Evolutionary conservation across 2,329 filamentous ascomycete species (phyloP).

Genomic region (Penicillium nordicum): DNA sequence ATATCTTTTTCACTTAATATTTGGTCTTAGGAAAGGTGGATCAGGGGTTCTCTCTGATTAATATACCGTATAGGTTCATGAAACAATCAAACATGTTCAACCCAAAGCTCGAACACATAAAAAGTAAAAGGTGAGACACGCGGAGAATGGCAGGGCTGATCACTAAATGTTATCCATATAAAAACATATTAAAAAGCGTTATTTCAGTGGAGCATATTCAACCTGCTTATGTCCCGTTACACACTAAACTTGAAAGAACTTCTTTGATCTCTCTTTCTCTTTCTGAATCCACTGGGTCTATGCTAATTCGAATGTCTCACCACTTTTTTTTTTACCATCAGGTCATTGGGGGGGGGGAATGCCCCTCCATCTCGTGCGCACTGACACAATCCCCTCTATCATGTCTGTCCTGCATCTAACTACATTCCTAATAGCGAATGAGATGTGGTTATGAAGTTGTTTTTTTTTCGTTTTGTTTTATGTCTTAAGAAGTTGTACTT

Average conservation of each 20-base stretch:
- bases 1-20: not conserved
- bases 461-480: not conserved
- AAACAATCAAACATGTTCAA: not conserved
- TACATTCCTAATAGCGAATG: not conserved
- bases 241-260: not conserved
- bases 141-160: not conserved
- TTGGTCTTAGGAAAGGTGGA: not conserved
- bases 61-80: not conserved
- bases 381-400: constrained; percentile 12
- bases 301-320: constrained; percentile 1
- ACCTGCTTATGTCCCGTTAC: not conserved
- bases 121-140: not conserved
- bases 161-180: not conserved
- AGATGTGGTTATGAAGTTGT: not conserved
- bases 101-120: not conserved
- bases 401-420: constrained; percentile 4
- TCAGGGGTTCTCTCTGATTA: not conserved
- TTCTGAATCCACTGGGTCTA: not conserved
- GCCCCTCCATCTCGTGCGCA: constrained; percentile 1
- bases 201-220: not conserved
- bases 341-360: not conserved
- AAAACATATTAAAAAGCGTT: not conserved
- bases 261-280: not conserved
- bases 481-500: not conserved
- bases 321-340: not conserved